These are phyloP conservation scores for Hymenoscyphus scutula DNA, from an alignment of 2,329 filamentous ascomycete species.

Conservation along the genomic window DNA sequence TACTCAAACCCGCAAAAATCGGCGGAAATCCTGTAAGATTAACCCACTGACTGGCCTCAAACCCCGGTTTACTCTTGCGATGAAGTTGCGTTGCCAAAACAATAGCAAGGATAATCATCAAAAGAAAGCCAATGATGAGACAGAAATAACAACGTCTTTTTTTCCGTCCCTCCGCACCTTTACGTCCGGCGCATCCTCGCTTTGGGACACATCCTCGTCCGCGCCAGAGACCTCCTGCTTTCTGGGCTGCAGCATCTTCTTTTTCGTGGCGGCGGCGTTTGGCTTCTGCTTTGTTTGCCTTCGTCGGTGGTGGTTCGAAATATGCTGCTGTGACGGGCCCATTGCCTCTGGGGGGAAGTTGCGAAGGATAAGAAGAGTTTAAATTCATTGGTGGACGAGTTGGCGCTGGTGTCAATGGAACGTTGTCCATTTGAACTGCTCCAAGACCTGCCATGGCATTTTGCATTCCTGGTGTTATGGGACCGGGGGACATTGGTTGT, in stretches of 20 bases:
- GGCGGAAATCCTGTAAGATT: slow-evolving; percentile 85
- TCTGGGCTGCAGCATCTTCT: slow-evolving; percentile 59
- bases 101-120: slow-evolving; percentile 55
- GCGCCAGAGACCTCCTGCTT: slow-evolving; percentile 61
- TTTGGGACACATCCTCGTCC: slow-evolving; percentile 62
- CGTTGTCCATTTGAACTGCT: slow-evolving; percentile 57
- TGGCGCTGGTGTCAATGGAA: slow-evolving; percentile 49
- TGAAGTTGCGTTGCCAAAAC: slow-evolving; percentile 57
- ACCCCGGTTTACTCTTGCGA: slow-evolving; percentile 39
- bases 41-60: slow-evolving; percentile 59
- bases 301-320: slow-evolving; percentile 23
- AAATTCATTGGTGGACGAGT: slow-evolving; percentile 32
- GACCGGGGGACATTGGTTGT: slow-evolving; percentile 59
- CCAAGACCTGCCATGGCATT: slow-evolving; percentile 62
- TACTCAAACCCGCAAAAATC: slow-evolving; percentile 79
- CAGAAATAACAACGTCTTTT: slow-evolving; percentile 58
- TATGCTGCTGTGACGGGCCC: slow-evolving; percentile 17
- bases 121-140: slow-evolving; percentile 49
- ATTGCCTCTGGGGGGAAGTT: slow-evolving; percentile 24
- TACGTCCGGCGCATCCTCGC: slow-evolving; percentile 63
- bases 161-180: slow-evolving; percentile 61
- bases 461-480: slow-evolving; percentile 60
- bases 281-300: slow-evolving; percentile 35
- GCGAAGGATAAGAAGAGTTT: slow-evolving; percentile 33
- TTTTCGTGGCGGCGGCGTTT: slow-evolving; percentile 59